Conservation (phyloP, 1,284 basidiomycete species). For the Sporisorium iseilematis-ciliati region DNA sequence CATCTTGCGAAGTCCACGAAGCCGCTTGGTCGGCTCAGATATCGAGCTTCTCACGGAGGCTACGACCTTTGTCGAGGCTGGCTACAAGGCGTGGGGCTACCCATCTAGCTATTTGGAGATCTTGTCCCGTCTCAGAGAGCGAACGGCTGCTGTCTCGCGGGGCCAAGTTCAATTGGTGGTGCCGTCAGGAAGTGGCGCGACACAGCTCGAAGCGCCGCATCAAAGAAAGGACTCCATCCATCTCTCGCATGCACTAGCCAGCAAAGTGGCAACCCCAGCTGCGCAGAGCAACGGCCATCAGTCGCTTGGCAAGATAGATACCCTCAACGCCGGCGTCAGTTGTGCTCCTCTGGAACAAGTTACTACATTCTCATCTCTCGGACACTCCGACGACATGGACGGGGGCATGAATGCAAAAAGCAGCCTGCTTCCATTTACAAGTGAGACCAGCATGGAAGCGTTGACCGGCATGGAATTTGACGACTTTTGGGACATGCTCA, state of each 20-base stretch:
- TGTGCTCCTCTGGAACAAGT: background rate
- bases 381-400: background rate
- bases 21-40: conserved; percentile 15
- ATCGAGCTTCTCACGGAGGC: conserved; percentile 17
- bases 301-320: too few relatives aligned
- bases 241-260: too few relatives aligned
- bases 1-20: conserved; percentile 17
- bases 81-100: conserved; percentile 17
- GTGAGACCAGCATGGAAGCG: conserved; percentile 1
- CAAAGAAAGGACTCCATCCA: background rate
- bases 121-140: conserved; percentile 10
- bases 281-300: too few relatives aligned
- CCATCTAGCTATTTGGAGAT: conserved; percentile 8
- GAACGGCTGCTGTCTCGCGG: conserved; percentile 6
- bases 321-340: too few relatives aligned
- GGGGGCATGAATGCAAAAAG: background rate
- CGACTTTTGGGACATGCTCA: conserved; percentile 22
- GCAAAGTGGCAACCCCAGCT: too few relatives aligned
- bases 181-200: too few relatives aligned
- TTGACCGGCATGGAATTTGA: conserved; percentile 20
- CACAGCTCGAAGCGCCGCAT: background rate
- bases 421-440: background rate
- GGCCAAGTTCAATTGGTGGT: conserved; percentile 5
- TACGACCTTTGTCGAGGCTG: conserved; percentile 10
- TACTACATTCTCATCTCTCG: background rate